These are phyloP conservation scores for Jamesozyma gamospora DNA, from an alignment of 805 yeast species.

Conservation along the genomic window DNA sequence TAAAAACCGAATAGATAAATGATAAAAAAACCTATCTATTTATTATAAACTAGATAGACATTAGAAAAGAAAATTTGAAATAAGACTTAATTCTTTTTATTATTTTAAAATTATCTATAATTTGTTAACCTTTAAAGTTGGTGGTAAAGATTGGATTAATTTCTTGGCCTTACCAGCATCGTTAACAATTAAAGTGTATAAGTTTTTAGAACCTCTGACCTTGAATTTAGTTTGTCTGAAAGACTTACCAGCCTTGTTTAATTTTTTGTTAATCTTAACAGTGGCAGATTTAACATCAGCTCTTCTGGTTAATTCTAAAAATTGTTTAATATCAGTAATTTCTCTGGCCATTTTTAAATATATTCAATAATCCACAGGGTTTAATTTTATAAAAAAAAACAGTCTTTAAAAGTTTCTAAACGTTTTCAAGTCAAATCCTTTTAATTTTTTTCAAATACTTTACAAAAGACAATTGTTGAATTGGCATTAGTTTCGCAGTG, in stretches of 20 bases:
- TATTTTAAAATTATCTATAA: slow-evolving; percentile 24
- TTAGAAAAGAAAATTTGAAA: background rate
- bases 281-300: slow-evolving; percentile 88
- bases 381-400: background rate
- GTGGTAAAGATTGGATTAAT: slow-evolving; percentile 95
- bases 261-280: slow-evolving; percentile 84
- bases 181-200: slow-evolving; percentile 91
- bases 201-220: slow-evolving; percentile 91
- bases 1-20: slow-evolving; percentile 1
- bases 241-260: slow-evolving; percentile 71
- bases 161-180: slow-evolving; percentile 96
- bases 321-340: slow-evolving; percentile 94
- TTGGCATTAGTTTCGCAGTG: too few relatives aligned
- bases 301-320: slow-evolving; percentile 94
- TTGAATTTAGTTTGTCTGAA: slow-evolving; percentile 96
- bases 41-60: background rate
- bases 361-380: slow-evolving; percentile 1
- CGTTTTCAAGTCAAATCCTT: too few relatives aligned
- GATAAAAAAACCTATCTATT: too few relatives aligned
- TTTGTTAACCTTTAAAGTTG: slow-evolving; percentile 65
- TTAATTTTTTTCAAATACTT: too few relatives aligned
- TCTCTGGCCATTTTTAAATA: slow-evolving; percentile 38
- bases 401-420: too few relatives aligned
- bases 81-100: background rate
- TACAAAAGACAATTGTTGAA: too few relatives aligned